Evolutionary conservation across 352 stramenopile genomes (phyloP).

Genomic region (Phytophthora quininea): DNA sequence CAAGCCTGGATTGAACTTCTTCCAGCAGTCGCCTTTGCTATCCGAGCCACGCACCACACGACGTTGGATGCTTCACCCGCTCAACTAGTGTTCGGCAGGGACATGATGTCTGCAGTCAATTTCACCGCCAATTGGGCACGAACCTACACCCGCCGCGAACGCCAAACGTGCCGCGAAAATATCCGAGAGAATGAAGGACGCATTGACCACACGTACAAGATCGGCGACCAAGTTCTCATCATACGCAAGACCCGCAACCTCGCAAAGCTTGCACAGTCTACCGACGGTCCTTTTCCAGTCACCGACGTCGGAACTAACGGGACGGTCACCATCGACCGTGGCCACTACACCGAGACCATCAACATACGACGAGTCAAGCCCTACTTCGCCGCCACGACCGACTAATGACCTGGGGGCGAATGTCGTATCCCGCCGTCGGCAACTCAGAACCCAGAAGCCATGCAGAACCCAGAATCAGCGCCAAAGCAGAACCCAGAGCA

Average conservation of each 20-base stretch:
- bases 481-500: not conserved
- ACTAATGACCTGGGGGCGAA: not conserved
- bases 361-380: not conserved
- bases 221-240: not conserved
- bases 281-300: not conserved
- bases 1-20: slow-evolving; percentile 7
- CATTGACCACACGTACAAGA: not conserved
- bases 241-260: not conserved
- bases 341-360: not conserved
- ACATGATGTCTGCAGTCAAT: not conserved
- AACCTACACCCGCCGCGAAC: not conserved
- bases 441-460: not conserved
- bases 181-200: not conserved
- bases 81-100: not conserved
- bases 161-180: not conserved
- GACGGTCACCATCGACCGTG: slow-evolving; percentile 1
- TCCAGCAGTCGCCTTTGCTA: not conserved
- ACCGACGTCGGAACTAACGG: slow-evolving; percentile 2
- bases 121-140: slow-evolving; percentile 1
- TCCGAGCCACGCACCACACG: slow-evolving; percentile 4
- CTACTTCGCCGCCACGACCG: not conserved
- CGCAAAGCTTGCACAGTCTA: slow-evolving; percentile 1
- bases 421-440: not conserved
- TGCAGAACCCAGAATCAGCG: not conserved
- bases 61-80: not conserved